Conservation (phyloP, 23 red algal genomes). For the Chondrus crispus region DNA sequence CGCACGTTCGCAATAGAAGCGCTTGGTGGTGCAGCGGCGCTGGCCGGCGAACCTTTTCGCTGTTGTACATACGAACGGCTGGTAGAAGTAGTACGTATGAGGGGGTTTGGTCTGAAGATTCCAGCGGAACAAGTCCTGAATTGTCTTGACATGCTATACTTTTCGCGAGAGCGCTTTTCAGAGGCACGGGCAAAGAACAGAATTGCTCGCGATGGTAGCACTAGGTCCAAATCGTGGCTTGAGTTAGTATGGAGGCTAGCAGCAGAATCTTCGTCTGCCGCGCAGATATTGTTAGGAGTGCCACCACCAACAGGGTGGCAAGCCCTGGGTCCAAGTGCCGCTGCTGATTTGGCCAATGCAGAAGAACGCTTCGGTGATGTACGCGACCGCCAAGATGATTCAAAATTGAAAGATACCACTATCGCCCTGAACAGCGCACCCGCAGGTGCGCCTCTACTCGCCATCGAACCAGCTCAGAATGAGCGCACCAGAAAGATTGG, state of each 20-base stretch:
- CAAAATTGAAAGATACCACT: not conserved
- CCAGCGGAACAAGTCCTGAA: constrained; percentile 62
- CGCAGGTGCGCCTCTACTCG: not conserved
- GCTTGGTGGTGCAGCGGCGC: constrained; percentile 70
- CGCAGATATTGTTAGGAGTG: constrained; percentile 60
- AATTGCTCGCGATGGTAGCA: constrained; percentile 44
- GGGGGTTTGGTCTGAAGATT: constrained; percentile 66
- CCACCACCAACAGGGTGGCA: constrained; percentile 80
- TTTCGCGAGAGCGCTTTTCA: constrained; percentile 56
- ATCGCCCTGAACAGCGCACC: not conserved
- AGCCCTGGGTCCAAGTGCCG: constrained; percentile 44
- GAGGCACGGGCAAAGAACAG: constrained; percentile 46
- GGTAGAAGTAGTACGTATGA: constrained; percentile 50
- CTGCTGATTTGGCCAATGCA: constrained; percentile 48
- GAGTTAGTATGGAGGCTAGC: constrained; percentile 58
- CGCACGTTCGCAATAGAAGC: constrained; percentile 56
- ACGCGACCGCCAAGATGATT: constrained; percentile 28
- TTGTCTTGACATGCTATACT: constrained; percentile 64
- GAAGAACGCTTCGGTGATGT: constrained; percentile 62
- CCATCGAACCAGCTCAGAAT: not conserved
- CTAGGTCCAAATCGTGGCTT: constrained; percentile 45
- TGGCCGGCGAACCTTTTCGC: constrained; percentile 80
- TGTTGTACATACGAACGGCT: constrained; percentile 73
- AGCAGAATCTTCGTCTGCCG: constrained; percentile 61
- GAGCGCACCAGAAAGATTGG: constrained; percentile 9